Evolutionary conservation across 2,329 filamentous ascomycete species (phyloP).

Genomic region (Penicillium occitanis): DNA sequence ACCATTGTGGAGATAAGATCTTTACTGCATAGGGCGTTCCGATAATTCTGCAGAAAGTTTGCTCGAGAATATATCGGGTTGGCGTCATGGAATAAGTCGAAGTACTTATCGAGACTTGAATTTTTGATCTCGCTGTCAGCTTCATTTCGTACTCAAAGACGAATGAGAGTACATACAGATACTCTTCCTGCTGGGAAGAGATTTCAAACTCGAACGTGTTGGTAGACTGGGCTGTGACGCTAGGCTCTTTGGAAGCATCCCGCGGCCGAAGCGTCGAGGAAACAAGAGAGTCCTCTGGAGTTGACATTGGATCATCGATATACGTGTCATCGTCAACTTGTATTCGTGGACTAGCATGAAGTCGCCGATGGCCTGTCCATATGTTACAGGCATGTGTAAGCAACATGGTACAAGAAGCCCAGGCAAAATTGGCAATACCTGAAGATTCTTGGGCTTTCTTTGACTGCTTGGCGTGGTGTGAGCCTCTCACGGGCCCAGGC

Average conservation of each 20-base stretch:
- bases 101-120: slow-evolving; percentile 29
- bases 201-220: background rate
- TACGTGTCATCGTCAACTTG: background rate
- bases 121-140: background rate
- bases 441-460: background rate
- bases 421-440: background rate
- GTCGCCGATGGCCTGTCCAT: background rate
- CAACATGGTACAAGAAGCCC: background rate
- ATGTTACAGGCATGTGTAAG: background rate
- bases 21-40: slow-evolving; percentile 23
- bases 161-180: slow-evolving; percentile 5
- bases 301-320: background rate
- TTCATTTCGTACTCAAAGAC: background rate
- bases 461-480: slow-evolving; percentile 22
- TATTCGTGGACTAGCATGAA: background rate
- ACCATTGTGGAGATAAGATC: slow-evolving; percentile 30
- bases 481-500: slow-evolving; percentile 34
- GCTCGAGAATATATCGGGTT: slow-evolving; percentile 33
- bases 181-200: slow-evolving; percentile 2
- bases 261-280: background rate
- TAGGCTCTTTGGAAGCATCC: background rate
- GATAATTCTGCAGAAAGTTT: slow-evolving; percentile 30
- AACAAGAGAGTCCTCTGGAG: background rate
- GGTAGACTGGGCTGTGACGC: background rate
- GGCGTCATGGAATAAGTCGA: slow-evolving; percentile 33